Base-by-base conservation (phyloP, 208 protist species). In the Wallacemonas sp. region DNA sequence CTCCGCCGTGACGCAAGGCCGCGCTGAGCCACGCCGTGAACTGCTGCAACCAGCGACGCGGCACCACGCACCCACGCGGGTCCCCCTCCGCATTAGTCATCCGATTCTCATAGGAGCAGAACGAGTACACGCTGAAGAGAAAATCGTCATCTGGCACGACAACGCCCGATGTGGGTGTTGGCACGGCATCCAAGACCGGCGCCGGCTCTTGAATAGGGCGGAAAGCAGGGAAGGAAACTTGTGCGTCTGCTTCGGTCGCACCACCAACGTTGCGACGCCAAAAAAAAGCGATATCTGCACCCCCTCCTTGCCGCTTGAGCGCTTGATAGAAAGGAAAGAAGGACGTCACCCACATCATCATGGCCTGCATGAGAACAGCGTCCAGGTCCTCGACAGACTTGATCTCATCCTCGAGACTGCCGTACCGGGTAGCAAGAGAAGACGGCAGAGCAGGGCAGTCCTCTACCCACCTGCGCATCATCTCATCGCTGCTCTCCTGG, bases 101-200 rank as follows among this genome's bases (percentile, higher is more conserved):
- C 12, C 77, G 60, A 58, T 78, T 85, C n/a, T 41, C 49, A 45
- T 75, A 75, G 27, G 76, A 75, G 54, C 68, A 72, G 17, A 84
- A 62, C 46, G 62, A 63, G 68, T 86, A 88, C 26, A 92, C 72
- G 24, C 77, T 80, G 71, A 86, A 88, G 24, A 77, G 71, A 41
- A 89, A 67, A 4, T 88, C 67, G 24, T 77, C 71, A 22, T 58
- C 51, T 17, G 51, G 51, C 31, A 38, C 60, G 62, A 58, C 51
- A 9, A 58, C 30, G 19, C 30, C 30, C 6, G 51, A 5, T n/a
- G 19, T 26, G 15, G 51, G 28, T 2, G 31, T 3, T 24, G 31
- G 30, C 51, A 6, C n/a, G 4, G 8, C 34, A n/a, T n/a, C 26
- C 38, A 19, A 24, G 34, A 9, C 27, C 24, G 24, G 41, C 14